Evolutionary conservation across 306 rosid species (phyloP).

Genomic region (Cucurbita moschata): DNA sequence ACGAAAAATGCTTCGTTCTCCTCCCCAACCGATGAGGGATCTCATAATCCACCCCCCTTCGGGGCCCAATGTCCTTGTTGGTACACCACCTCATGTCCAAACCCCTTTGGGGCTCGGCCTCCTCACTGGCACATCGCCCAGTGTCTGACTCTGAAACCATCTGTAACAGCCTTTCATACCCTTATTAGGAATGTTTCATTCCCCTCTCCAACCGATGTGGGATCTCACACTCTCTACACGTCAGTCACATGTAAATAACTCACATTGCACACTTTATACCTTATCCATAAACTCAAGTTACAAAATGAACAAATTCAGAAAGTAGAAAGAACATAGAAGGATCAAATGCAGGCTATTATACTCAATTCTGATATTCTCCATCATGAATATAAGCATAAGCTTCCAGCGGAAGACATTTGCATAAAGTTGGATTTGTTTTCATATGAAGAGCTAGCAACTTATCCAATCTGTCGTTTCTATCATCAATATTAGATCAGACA

Average conservation of each 20-base stretch:
- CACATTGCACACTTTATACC: background rate
- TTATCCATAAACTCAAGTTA: background rate
- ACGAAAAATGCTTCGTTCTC: too few species aligned
- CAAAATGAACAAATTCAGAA: background rate
- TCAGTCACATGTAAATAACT: background rate
- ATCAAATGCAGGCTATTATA: background rate
- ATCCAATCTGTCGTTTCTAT: background rate
- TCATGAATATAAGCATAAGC: background rate
- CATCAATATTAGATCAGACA: background rate
- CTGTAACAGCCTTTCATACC: too few species aligned
- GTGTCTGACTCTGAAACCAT: too few species aligned
- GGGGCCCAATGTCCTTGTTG: too few species aligned
- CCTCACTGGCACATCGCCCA: too few species aligned
- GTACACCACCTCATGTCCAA: too few species aligned
- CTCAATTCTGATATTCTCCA: background rate
- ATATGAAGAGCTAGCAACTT: background rate
- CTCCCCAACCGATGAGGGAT: too few species aligned
- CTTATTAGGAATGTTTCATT: too few species aligned
- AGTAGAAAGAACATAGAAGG: background rate
- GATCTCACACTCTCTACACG: background rate
- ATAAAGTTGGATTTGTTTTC: background rate
- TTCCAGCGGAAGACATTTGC: background rate
- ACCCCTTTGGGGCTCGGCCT: too few species aligned
- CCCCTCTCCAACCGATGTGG: too few species aligned
- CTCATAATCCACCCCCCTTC: too few species aligned